phyloP scores from a whole-genome alignment of 306 rosid genomes.

The Fagus crenata region DNA sequence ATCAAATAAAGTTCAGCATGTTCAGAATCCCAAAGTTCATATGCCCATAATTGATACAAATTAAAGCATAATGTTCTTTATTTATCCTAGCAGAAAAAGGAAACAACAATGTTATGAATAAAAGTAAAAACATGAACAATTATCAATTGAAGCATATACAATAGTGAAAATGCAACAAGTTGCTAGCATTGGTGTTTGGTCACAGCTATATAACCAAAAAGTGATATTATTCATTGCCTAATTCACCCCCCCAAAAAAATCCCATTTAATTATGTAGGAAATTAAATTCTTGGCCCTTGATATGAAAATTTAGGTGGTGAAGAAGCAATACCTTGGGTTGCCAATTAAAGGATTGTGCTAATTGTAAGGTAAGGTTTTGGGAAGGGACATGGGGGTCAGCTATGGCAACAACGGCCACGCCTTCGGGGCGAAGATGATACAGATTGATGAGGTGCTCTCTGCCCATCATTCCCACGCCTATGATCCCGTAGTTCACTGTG shows the following conservation, averaged over 20 bases:
- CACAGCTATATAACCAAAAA: not conserved
- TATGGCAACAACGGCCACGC: conserved; percentile 68
- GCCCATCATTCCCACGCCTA: conserved; percentile 99
- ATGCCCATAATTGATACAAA: not conserved
- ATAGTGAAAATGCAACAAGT: not conserved
- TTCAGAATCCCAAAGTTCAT: not conserved
- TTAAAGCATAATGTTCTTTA: not conserved
- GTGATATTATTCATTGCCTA: not conserved
- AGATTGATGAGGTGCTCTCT: conserved; percentile 86
- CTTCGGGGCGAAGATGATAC: conserved; percentile 62
- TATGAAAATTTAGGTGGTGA: not conserved
- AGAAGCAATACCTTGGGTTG: conserved; percentile 50
- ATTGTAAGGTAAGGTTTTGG: conserved; percentile 55
- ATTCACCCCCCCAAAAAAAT: not conserved
- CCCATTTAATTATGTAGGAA: not conserved
- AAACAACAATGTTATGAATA: not conserved
- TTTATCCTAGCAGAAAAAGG: not conserved
- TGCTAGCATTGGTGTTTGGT: not conserved
- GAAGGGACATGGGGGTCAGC: conserved; percentile 89
- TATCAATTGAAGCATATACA: not conserved
- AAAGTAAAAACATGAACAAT: not conserved
- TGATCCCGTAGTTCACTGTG: conserved; percentile 73
- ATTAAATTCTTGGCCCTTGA: not conserved
- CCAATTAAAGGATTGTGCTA: conserved; percentile 68
- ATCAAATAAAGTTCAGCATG: not conserved